These are phyloP conservation scores for Fusarium bulbicola DNA, from an alignment of 2,329 filamentous ascomycete species.

Conservation along the genomic window DNA sequence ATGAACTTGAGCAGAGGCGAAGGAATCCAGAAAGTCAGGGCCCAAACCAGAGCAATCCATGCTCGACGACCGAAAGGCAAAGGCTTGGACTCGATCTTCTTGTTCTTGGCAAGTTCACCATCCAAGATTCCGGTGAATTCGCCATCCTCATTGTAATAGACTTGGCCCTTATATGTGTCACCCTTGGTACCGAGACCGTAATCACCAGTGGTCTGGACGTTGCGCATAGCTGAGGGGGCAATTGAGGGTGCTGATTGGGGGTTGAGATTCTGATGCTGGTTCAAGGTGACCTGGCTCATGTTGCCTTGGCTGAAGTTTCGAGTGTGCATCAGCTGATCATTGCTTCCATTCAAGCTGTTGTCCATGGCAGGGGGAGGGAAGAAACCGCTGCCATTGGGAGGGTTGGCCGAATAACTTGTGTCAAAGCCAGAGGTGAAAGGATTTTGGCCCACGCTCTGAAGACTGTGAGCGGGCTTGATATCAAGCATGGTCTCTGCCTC, in stretches of 20 bases:
- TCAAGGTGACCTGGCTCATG: constrained; percentile 62
- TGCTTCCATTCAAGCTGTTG: constrained; percentile 71
- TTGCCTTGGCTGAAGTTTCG: constrained; percentile 66
- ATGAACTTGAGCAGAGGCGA: constrained; percentile 82
- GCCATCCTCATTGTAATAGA: constrained; percentile 78
- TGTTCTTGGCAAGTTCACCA: constrained; percentile 79
- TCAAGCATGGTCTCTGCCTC: constrained; percentile 97
- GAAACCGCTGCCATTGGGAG: constrained; percentile 73
- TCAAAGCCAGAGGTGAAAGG: constrained; percentile 64
- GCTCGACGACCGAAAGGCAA: constrained; percentile 71
- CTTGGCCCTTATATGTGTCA: constrained; percentile 76
- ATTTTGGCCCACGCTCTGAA: constrained; percentile 56
- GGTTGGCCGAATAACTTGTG: constrained; percentile 74
- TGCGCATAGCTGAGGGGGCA: constrained; percentile 66
- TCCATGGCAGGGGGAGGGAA: constrained; percentile 72
- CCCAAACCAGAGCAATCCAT: constrained; percentile 88
- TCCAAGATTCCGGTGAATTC: constrained; percentile 77
- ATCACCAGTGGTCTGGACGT: constrained; percentile 71
- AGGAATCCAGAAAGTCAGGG: constrained; percentile 92
- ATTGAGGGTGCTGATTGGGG: constrained; percentile 65
- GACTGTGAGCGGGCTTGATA: constrained; percentile 72
- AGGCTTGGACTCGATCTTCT: constrained; percentile 76
- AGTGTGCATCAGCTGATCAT: constrained; percentile 75
- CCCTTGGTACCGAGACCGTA: constrained; percentile 91
- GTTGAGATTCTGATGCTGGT: constrained; percentile 49